A percentile compares a stretch with the other conserved stretches of the same genome.
These are phyloP conservation scores for Geranomyces michiganensis DNA, from an alignment of 192 early-diverging fungal species.

Conservation along the genomic window DNA sequence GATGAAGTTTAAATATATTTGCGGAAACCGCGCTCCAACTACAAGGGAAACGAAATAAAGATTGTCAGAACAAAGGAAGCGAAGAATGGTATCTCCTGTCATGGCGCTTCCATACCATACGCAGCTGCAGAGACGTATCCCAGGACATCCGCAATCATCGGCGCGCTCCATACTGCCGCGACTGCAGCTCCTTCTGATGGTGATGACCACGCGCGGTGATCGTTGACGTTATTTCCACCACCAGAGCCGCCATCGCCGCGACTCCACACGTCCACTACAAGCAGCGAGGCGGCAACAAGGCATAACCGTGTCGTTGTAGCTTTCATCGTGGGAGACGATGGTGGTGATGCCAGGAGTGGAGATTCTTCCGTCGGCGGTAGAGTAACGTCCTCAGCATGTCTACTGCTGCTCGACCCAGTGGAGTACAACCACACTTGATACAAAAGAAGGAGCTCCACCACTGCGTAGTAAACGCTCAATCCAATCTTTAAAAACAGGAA, in stretches of 20 bases:
- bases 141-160: conserved; percentile 62
- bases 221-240: too few species aligned
- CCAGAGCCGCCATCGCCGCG: too few species aligned
- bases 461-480: conserved; percentile 71
- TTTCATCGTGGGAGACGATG: background rate
- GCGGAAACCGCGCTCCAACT: conserved; percentile 63
- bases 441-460: conserved; percentile 70
- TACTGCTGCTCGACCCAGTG: background rate
- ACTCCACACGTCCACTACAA: background rate
- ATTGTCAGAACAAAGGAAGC: background rate
- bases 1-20: conserved; percentile 78
- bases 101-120: conserved; percentile 46
- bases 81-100: background rate
- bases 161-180: too few species aligned
- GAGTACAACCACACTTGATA: conserved; percentile 45
- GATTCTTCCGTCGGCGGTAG: background rate
- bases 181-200: too few species aligned
- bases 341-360: conserved; percentile 1
- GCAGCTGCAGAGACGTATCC: conserved; percentile 75
- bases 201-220: too few species aligned
- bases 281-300: background rate
- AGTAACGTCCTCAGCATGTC: background rate
- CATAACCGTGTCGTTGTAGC: conserved; percentile 9
- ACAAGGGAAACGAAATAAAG: background rate
- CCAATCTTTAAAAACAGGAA: conserved; percentile 36